Evolutionary conservation across 2,329 filamentous ascomycete species (phyloP).

Genomic region (Coniochaeta hoffmannii): DNA sequence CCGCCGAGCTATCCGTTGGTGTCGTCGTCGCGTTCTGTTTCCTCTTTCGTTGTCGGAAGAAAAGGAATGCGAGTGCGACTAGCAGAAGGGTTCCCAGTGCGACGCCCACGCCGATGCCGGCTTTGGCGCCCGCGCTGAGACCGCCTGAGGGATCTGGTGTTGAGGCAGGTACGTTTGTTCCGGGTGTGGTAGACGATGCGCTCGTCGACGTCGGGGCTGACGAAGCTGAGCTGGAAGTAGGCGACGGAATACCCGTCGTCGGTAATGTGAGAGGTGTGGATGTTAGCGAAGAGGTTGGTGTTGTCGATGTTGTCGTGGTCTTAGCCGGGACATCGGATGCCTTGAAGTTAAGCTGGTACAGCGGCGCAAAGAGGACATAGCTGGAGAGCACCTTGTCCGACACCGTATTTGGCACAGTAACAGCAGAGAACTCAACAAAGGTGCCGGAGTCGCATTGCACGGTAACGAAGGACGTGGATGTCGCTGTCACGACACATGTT

Average conservation of each 20-base stretch:
- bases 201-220: neutral
- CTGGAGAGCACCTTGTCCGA: neutral
- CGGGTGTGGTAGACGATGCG: neutral
- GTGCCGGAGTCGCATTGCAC: neutral
- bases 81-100: constrained; percentile 32
- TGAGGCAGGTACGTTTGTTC: neutral
- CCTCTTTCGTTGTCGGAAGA: constrained; percentile 28
- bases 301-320: neutral
- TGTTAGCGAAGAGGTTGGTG: neutral
- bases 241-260: neutral
- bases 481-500: neutral
- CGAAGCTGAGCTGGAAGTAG: neutral
- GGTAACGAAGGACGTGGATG: neutral
- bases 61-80: constrained; percentile 28
- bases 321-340: neutral
- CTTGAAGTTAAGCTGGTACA: constrained; percentile 4
- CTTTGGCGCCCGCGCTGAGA: constrained; percentile 34
- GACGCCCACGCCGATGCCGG: constrained; percentile 42
- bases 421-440: neutral
- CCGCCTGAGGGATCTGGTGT: neutral
- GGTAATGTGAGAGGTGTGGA: neutral
- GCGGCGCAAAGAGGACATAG: constrained; percentile 3
- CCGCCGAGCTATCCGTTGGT: constrained; percentile 5
- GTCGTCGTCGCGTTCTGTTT: constrained; percentile 7
- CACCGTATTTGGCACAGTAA: neutral